Evolutionary conservation across 768 basidiomycete genomes (phyloP).

Genomic region (Tylopilus balloui): DNA sequence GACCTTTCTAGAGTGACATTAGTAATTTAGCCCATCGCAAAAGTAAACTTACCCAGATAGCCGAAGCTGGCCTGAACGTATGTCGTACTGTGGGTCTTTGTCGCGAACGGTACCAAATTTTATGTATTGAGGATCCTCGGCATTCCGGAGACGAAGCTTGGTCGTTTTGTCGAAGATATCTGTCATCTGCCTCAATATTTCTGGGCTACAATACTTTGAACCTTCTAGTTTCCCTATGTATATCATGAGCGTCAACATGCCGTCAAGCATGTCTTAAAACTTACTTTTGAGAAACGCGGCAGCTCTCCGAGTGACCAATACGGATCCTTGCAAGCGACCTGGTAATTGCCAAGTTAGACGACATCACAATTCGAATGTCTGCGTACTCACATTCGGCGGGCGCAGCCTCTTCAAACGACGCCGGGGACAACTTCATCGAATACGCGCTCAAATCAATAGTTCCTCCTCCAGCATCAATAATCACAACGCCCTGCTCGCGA

Average conservation of each 20-base stretch:
- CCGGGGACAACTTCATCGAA: slow-evolving; percentile 37
- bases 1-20: slow-evolving; percentile 27
- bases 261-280: neutral
- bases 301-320: slow-evolving; percentile 36
- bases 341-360: neutral
- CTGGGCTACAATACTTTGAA: slow-evolving; percentile 29
- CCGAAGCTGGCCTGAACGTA: slow-evolving; percentile 38
- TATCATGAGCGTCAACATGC: neutral
- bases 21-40: neutral
- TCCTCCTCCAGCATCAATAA: slow-evolving; percentile 51
- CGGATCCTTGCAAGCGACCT: slow-evolving; percentile 42
- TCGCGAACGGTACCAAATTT: slow-evolving; percentile 40
- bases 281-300: slow-evolving; percentile 28
- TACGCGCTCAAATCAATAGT: slow-evolving; percentile 42
- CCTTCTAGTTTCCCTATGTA: slow-evolving; percentile 27
- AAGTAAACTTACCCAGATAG: slow-evolving; percentile 31
- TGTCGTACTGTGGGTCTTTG: slow-evolving; percentile 36
- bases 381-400: slow-evolving; percentile 32
- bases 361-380: neutral
- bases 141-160: slow-evolving; percentile 42
- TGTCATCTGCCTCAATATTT: slow-evolving; percentile 35
- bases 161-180: slow-evolving; percentile 37
- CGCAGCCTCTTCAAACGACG: slow-evolving; percentile 38
- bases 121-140: slow-evolving; percentile 35
- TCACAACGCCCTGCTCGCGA: slow-evolving; percentile 34